Percentiles rank a stretch among this genome's conserved stretches.
Conservation (phyloP, 2,329 filamentous ascomycete genomes). For the Fusarium zealandicum region DNA sequence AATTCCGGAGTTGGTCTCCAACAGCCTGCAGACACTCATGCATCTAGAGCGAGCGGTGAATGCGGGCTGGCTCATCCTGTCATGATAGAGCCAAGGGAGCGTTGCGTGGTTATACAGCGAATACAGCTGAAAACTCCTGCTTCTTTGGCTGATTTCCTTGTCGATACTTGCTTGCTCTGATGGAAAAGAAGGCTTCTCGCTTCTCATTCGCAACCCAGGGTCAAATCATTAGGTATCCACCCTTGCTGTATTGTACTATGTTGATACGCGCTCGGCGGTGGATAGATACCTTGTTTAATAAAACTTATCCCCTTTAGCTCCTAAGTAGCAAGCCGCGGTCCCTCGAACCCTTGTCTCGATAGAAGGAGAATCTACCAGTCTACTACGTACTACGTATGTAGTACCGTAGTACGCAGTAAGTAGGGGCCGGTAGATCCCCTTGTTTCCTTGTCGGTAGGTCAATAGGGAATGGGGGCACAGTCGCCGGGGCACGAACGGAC, state of each 20-base stretch:
- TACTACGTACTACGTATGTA: too few species aligned
- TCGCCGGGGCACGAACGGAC: conserved; percentile 11
- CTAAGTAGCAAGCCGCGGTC: conserved; percentile 8
- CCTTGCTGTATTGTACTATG: background rate
- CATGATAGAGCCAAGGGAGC: conserved; percentile 16
- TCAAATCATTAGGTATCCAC: conserved; percentile 17
- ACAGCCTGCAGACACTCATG: conserved; percentile 33
- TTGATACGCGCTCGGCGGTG: conserved; percentile 18
- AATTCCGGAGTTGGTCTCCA: conserved; percentile 26
- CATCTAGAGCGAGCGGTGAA: conserved; percentile 39
- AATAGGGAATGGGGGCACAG: conserved; percentile 1
- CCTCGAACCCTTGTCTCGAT: conserved; percentile 4
- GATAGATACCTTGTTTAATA: conserved; percentile 21
- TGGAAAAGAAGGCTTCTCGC: background rate
- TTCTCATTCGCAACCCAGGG: conserved; percentile 18
- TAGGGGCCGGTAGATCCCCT: background rate
- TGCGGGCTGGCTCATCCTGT: conserved; percentile 14
- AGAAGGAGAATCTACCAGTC: conserved; percentile 1
- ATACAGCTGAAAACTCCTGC: conserved; percentile 4
- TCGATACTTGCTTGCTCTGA: background rate
- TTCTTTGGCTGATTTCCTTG: conserved; percentile 6
- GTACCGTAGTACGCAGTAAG: too few species aligned
- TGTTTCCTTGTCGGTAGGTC: conserved; percentile 1
- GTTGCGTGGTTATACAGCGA: conserved; percentile 8
- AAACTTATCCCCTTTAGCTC: conserved; percentile 12